A percentile compares a stretch with the other conserved stretches of the same genome.
Evolutionary conservation across 371 early-diverging fungal species (phyloP).

Genomic region (Rhizomucor miehei): DNA sequence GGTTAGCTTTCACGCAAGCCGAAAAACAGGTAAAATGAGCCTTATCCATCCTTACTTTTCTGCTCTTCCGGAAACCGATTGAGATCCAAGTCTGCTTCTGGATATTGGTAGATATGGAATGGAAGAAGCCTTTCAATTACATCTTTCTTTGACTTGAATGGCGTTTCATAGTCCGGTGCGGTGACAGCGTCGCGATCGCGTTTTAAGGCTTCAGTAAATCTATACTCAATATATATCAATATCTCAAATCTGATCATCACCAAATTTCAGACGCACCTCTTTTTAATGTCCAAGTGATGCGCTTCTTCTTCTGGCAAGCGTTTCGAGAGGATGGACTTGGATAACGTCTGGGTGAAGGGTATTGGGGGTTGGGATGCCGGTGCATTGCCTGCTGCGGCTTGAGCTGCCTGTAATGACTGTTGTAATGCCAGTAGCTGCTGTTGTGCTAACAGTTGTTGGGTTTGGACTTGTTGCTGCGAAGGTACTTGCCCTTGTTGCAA

Average conservation of each 20-base stretch:
- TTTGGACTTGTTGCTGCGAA: conserved; percentile 19
- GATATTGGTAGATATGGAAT: conserved; percentile 73
- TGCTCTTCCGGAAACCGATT: conserved; percentile 50
- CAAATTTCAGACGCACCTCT: conserved; percentile 20
- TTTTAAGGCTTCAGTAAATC: conserved; percentile 35
- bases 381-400: not conserved
- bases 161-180: conserved; percentile 52
- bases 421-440: conserved; percentile 33
- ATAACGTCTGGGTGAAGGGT: conserved; percentile 10
- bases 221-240: not conserved
- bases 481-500: conserved; percentile 24
- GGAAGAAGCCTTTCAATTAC: conserved; percentile 66
- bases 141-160: conserved; percentile 61
- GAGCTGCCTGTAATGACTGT: conserved; percentile 22
- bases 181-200: conserved; percentile 52
- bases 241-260: not conserved
- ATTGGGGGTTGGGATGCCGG: conserved; percentile 9
- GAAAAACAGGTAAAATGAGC: conserved; percentile 10
- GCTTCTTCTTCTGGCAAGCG: conserved; percentile 48
- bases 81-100: conserved; percentile 55
- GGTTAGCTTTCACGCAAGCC: too few relatives aligned
- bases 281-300: conserved; percentile 41
- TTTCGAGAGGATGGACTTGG: conserved; percentile 35
- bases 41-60: not conserved
- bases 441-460: conserved; percentile 25